Evolutionary conservation across 495 filamentous ascomycete species (phyloP), one percentile per base, ranked within the genome.

Genomic region (Lepraria neglecta): DNA sequence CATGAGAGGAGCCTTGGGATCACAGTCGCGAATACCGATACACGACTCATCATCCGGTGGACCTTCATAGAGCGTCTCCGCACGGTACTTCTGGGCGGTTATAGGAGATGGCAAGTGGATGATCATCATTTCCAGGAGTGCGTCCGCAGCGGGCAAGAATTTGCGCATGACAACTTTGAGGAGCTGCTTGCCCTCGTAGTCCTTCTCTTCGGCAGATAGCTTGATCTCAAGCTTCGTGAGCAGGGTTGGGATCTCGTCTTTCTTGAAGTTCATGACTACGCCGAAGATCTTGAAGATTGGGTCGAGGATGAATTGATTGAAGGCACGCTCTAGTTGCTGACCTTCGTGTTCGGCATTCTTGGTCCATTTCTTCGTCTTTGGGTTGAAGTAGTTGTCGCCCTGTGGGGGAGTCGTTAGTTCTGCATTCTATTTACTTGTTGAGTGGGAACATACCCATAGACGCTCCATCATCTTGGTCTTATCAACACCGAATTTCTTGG

Each of bases 401-500:
- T 90, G 59, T 31, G 59, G 47, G 12, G 35, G 35, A 35, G 45
- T 17, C 31, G 47, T 76, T 58, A 74, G 71, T 48, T 54, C 38
- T 1, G 33, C 31, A n/a, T 50, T 44, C 9, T 43, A 27, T 56
- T 31, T 17, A 3, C 15, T 27, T 7, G 17, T 21, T 47, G 46
- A 40, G 27, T 3, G 12, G 53, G 30, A 62, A 71, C 84, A 77
- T 78, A 91, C 89, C 94, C 94, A 98, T 70, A 98, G 88, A 84
- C 95, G 91, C 81, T 96, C 90, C 86, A 97, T 96, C 95, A 98
- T 96, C 90, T 97, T 97, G 78, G 83, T 85, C 77, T 88, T 89
- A 84, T 98, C 95, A 71, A 98, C 95, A 86, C 94, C 94, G 73
- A 98, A 97, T 79, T 98, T 98, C 90, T 97, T 97, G 74, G 94